Evolutionary conservation across 768 basidiomycete species (phyloP).

Genomic region (Auriscalpium vulgare): DNA sequence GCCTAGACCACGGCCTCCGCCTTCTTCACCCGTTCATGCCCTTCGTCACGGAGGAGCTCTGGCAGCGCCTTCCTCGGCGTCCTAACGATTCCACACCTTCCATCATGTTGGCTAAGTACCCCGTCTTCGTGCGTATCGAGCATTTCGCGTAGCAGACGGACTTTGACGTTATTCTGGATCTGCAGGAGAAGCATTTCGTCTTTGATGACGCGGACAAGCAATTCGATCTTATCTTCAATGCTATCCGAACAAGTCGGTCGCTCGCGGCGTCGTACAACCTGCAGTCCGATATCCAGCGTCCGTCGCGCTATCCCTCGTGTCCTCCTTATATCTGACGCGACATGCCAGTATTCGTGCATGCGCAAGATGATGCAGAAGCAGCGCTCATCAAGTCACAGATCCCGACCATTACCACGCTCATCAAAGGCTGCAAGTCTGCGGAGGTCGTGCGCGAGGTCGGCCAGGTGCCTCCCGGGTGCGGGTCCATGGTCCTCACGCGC

Average conservation of each 20-base stretch:
- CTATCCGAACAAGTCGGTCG: slow-evolving; percentile 73
- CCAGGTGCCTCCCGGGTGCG: slow-evolving; percentile 86
- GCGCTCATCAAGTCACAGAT: slow-evolving; percentile 64
- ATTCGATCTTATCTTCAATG: slow-evolving; percentile 81
- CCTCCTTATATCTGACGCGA: slow-evolving; percentile 2
- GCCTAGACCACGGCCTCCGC: slow-evolving; percentile 83
- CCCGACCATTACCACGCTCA: slow-evolving; percentile 70
- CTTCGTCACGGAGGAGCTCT: slow-evolving; percentile 95
- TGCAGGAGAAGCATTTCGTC: slow-evolving; percentile 50
- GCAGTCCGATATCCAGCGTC: slow-evolving; percentile 77
- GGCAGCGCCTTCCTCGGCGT: slow-evolving; percentile 90
- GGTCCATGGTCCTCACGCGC: slow-evolving; percentile 69
- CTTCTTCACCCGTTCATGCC: slow-evolving; percentile 99
- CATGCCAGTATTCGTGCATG: slow-evolving; percentile 65
- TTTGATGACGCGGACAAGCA: slow-evolving; percentile 70
- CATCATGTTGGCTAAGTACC: slow-evolving; percentile 87
- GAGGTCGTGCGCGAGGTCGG: slow-evolving; percentile 53
- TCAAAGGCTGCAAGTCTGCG: slow-evolving; percentile 80
- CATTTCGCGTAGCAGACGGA: background rate
- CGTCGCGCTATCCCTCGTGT: slow-evolving; percentile 15
- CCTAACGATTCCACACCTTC: slow-evolving; percentile 76
- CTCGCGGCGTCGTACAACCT: slow-evolving; percentile 86
- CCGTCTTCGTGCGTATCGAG: slow-evolving; percentile 53
- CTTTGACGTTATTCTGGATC: background rate
- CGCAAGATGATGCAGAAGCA: slow-evolving; percentile 54